Conservation (phyloP, 2,329 filamentous ascomycete genomes). For the Myrmaecium sp. region DNA sequence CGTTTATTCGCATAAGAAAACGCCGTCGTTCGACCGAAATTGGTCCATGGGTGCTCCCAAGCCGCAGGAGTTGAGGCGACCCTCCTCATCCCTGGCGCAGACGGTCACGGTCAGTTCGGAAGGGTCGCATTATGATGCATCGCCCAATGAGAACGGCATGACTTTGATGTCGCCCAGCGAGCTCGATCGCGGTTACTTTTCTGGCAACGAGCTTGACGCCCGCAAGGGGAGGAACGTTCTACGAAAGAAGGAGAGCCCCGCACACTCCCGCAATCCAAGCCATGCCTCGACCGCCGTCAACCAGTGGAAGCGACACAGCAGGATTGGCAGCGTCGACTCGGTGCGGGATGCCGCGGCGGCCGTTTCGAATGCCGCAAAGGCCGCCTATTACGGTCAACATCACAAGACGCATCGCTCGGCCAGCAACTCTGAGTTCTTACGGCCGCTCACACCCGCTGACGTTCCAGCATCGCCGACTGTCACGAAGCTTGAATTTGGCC, state of each 20-base stretch:
- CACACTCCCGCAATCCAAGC: constrained; percentile 56
- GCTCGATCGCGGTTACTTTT: constrained; percentile 82
- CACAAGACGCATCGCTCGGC: constrained; percentile 17
- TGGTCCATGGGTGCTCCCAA: constrained; percentile 36
- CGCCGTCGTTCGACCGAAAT: constrained; percentile 39
- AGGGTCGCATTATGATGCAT: constrained; percentile 10
- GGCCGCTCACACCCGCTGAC: constrained; percentile 22
- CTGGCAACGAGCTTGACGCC: constrained; percentile 66
- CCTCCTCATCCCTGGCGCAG: constrained; percentile 17
- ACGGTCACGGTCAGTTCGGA: constrained; percentile 15
- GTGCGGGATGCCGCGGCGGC: constrained; percentile 37
- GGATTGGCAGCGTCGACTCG: constrained; percentile 66
- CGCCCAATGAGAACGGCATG: constrained; percentile 12
- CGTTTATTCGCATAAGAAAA: constrained; percentile 32
- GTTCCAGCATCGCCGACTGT: constrained; percentile 37
- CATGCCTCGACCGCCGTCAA: no score
- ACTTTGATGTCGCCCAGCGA: constrained; percentile 31
- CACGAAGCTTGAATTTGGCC: constrained; percentile 37
- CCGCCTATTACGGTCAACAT: constrained; percentile 43
- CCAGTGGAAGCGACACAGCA: constrained; percentile 56
- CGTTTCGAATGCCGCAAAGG: constrained; percentile 44
- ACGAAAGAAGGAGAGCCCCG: constrained; percentile 48
- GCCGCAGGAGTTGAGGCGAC: constrained; percentile 13
- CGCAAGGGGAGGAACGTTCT: constrained; percentile 55
- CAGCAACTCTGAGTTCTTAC: constrained; percentile 32